phyloP scores from a whole-genome alignment of 78 protist genomes.

The Dictyostelium brefeldianum region DNA sequence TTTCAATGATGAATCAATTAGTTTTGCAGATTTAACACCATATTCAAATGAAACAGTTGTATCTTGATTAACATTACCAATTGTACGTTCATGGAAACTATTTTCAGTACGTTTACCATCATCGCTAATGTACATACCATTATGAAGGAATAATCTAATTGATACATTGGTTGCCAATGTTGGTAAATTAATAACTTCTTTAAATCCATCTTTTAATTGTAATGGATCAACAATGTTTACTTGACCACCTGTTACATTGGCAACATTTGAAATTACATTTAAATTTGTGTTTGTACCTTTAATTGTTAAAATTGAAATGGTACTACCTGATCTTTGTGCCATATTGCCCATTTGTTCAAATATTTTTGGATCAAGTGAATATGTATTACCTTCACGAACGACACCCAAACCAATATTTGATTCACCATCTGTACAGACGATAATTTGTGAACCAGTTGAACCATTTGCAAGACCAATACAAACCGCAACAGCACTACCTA shows the following conservation, averaged over 20 bases:
- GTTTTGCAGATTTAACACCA: slow-evolving; percentile 10
- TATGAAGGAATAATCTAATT: slow-evolving; percentile 30
- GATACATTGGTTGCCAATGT: slow-evolving; percentile 70
- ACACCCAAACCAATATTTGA: slow-evolving; percentile 87
- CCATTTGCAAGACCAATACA: slow-evolving; percentile 78
- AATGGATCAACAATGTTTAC: slow-evolving; percentile 85
- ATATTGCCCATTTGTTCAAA: slow-evolving; percentile 66
- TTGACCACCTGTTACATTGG: slow-evolving; percentile 65
- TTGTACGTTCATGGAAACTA: background rate
- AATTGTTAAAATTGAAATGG: slow-evolving; percentile 77
- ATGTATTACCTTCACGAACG: slow-evolving; percentile 9
- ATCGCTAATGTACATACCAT: slow-evolving; percentile 48
- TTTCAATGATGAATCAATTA: slow-evolving; percentile 16
- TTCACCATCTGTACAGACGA: slow-evolving; percentile 90
- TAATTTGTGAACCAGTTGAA: slow-evolving; percentile 58
- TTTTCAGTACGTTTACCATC: background rate
- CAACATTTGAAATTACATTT: slow-evolving; percentile 45
- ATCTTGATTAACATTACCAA: slow-evolving; percentile 68
- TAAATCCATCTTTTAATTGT: slow-evolving; percentile 55
- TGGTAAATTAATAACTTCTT: slow-evolving; percentile 48
- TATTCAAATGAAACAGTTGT: slow-evolving; percentile 63
- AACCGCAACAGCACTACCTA: slow-evolving; percentile 86
- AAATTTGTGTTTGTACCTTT: slow-evolving; percentile 73
- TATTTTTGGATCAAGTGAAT: background rate
- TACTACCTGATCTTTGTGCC: slow-evolving; percentile 67